Base-by-base conservation (phyloP, 1,284 basidiomycete species). In the Trichosporon asahii region DNA sequence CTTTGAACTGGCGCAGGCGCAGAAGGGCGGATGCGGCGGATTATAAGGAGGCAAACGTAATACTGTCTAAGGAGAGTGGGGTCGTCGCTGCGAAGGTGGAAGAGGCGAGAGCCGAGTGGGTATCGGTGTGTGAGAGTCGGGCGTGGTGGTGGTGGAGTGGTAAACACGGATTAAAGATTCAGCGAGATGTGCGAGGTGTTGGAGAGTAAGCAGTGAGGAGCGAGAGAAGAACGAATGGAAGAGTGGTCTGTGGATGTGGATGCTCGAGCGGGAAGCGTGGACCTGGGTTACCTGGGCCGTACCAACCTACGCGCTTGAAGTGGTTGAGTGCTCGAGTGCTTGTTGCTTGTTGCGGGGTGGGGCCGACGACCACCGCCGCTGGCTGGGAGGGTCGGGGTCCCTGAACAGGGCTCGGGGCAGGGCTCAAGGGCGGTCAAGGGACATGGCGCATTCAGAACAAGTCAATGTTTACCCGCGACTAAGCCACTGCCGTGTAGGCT, bases 221-320 rank as follows among this genome's bases (percentile, higher is more conserved):
- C 3, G 18, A 44, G 15, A n/a, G 15, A n/a, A 44, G 40, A 53
- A 53, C 21, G 49, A 53, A 18, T 53, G 49, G n/a, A 21, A 53
- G 49, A 11, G 49, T 53, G 8, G n/a, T 11, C n/a, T n/a, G n/a
- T 3, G 49, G 21, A 9, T 33, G 49, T 53, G 49, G 49, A 53
- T 53, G 49, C 49, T 53, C 49, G 49, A 53, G 49, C 49, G 49
- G 49, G 49, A 53, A 53, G 49, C 44, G n/a, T 46, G 15, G 44
- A 46, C 44, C 44, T 21, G 44, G 35, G 31, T 33, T 14, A 3
- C 11, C 35, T 37, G 35, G 11, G 14, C 15, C 18, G 18, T 18
- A 11, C 40, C 40, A 44, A 44, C 40, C 40, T 44, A 44, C 40
- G 40, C 40, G 40, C 40, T 44, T n/a, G n/a, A 44, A 33, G 31